Base-by-base conservation (phyloP, 306 rosid genomes). In the Cucumis melo region DNA sequence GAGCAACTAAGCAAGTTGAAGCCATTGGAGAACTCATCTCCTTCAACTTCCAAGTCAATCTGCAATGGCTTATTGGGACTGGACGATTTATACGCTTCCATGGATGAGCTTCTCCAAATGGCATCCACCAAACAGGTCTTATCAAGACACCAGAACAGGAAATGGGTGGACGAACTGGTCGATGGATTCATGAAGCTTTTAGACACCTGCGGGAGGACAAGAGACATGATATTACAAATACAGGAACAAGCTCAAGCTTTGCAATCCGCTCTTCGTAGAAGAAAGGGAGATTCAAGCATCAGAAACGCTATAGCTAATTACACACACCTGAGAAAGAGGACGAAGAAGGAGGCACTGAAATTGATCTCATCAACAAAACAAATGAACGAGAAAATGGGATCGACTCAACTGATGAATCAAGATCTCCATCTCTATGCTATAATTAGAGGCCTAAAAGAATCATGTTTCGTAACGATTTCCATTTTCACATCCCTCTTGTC, bases 181-280 rank as follows among this genome's bases (percentile, higher is more conserved):
- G 78, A 82, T 38, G 79, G 76, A 44, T 89, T 93, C 8, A 84
- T 91, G 68, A 85, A 87, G 57, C 78, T 91, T 84, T 80, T 91
- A 19, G 97, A 91, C 64, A 85, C 90, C 7, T 85, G 91, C 83
- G 87, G 81, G 9, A 68, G 78, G 23, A 78, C 92, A 66, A 89
- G 91, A 57, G 92, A 89, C 17, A 63, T 84, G 23, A 48, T 86
- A 67, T 39, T 80, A 73, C 60, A 56, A 60, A 87, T 87, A 53
- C 87, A 81, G 76, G 92, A 89, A 82, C 92, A 89, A 56, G 85
- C 85, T 13, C 93, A 84, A 27, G 36, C 54, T 9, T 79, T 83
- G 19, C 83, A 77, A 55, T 83, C 86, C 32, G 81, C 83, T 34
- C 32, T 83, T 8, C 80, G 86, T 2, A 61, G 83, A 73, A 83